Evolutionary conservation across 495 filamentous ascomycete genomes (phyloP).

Genomic region (Beverwykella pulmonaria): DNA sequence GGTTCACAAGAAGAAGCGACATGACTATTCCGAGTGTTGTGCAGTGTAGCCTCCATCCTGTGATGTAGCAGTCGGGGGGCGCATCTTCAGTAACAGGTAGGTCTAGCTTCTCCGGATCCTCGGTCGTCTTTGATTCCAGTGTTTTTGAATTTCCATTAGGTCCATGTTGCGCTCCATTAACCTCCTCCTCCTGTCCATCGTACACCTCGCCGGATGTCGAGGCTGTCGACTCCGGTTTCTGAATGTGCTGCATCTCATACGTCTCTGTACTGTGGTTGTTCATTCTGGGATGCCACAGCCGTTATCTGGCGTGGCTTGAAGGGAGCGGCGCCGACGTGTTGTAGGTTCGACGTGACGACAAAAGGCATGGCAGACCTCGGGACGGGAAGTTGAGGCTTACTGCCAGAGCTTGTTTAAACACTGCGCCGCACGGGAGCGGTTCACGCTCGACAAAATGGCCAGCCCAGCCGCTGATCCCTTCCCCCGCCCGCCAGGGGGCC

Average conservation of each 20-base stretch:
- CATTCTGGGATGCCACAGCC: too few species aligned
- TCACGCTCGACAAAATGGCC: too few species aligned
- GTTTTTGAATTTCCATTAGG: too few species aligned
- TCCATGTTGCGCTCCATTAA: too few species aligned
- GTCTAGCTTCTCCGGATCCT: too few species aligned
- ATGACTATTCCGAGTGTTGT: constrained; percentile 52
- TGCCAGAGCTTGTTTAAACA: too few species aligned
- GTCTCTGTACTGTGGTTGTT: neutral
- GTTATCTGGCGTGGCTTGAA: too few species aligned
- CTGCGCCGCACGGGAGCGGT: too few species aligned
- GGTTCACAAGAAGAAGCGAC: constrained; percentile 60
- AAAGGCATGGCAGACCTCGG: neutral
- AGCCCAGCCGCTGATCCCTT: neutral
- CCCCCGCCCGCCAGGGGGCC: neutral
- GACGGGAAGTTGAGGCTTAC: too few species aligned
- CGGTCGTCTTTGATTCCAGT: too few species aligned
- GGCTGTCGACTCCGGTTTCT: neutral
- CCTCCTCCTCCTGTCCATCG: neutral
- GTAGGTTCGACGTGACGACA: neutral
- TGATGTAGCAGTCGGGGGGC: constrained; percentile 28
- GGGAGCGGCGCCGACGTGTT: neutral
- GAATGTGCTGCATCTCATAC: neutral
- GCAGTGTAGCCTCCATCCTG: constrained; percentile 53
- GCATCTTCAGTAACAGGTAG: neutral
- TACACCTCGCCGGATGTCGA: neutral